These are phyloP conservation scores for Coix lacrymajobi DNA, from an alignment of 176 grass and related monocot genomes.

Conservation along the genomic window DNA sequence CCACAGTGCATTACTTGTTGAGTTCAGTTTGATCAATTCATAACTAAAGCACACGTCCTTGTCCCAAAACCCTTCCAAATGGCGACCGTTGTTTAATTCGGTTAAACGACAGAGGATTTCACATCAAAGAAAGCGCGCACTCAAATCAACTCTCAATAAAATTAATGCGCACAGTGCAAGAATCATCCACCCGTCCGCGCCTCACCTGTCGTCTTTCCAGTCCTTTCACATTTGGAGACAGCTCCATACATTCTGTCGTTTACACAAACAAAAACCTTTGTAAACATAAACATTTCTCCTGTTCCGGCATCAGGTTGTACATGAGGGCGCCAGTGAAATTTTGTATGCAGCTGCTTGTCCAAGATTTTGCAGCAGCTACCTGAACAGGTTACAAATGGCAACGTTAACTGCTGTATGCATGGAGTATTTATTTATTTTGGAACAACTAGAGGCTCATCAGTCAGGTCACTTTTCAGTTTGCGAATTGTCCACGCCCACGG, in stretches of 20 bases:
- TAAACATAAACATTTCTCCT: background rate
- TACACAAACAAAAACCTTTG: background rate
- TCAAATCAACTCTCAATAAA: background rate
- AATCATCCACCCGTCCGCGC: background rate
- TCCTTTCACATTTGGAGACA: constrained; percentile 39
- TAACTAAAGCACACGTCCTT: background rate
- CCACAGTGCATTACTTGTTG: background rate
- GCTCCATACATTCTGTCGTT: background rate
- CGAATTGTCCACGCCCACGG: background rate
- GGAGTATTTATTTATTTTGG: background rate
- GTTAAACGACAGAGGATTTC: background rate
- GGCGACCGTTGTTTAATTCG: background rate
- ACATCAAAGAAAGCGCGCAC: background rate
- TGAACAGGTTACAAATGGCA: constrained; percentile 12
- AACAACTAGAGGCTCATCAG: background rate
- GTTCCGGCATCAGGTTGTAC: background rate
- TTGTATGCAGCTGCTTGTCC: background rate
- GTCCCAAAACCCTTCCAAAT: constrained; percentile 31
- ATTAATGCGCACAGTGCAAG: background rate
- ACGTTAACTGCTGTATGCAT: background rate
- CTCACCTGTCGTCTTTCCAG: background rate
- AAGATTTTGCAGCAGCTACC: background rate
- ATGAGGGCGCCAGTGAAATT: background rate
- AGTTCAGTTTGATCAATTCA: background rate
- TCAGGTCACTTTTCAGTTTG: background rate